Base-by-base conservation (phyloP, 495 filamentous ascomycete species). In the Astrothelium macrocarpum region DNA sequence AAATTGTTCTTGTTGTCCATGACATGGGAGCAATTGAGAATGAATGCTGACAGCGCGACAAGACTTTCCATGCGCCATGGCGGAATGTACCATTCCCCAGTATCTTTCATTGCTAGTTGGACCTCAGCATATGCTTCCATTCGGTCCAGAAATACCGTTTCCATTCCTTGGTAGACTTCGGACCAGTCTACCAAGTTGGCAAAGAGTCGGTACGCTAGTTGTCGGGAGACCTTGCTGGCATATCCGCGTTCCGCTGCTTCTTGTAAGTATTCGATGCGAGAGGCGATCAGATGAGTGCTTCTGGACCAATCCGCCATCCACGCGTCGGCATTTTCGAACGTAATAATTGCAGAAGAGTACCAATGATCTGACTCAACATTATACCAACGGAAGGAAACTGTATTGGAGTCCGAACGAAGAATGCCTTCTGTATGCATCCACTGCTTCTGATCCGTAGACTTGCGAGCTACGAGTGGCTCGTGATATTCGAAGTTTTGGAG, bases 171-270 rank as follows among this genome's bases (percentile, higher is more conserved):
- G 74, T 89, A 94, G 28, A 82, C 80, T 0, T 73, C 74, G 53
- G 84, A 80, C 67, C 88, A 91, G 53, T 90, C 83, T 26, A 90
- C 88, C 3, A 91, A 75, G 45, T 84, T 78, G 18, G 77, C 72
- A 66, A 92, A 87, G 14, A 91, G 76, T 70, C 88, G 87, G 76
- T 94, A 93, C 1, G 86, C 85, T 75, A 91, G 81, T 18, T 84
- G 82, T 2, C 84, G 81, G 61, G 83, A 82, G 70, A 89, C 42
- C 58, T 68, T 69, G 53, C 72, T 34, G 46, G 66, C 60, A 45
- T 71, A 43, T 32, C 73, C 72, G 20, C 62, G 32, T 11, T 72
- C 63, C 39, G 72, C 72, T 16, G 69, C 65, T 1, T 68, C 32
- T 25, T 77, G 70, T 12, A 84, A 72, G 56, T 75, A 67, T 26